Evolutionary conservation across 2,329 filamentous ascomycete species (phyloP).

Genomic region (Talaromyces albobiverticillius): DNA sequence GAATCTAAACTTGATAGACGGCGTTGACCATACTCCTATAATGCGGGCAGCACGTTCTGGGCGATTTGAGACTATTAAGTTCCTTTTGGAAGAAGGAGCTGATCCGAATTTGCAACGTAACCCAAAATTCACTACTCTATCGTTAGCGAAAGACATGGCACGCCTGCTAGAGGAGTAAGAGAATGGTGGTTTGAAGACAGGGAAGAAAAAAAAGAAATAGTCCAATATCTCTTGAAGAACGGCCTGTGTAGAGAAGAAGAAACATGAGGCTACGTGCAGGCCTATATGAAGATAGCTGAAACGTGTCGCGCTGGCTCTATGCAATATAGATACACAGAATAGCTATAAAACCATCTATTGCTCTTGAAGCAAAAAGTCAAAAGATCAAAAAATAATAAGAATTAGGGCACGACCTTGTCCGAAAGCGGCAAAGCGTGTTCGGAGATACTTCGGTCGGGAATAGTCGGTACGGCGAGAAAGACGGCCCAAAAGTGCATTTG

Average conservation of each 20-base stretch:
- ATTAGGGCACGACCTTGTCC: too few relatives aligned
- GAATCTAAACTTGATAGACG: background rate
- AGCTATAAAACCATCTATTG: too few relatives aligned
- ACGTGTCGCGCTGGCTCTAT: too few relatives aligned
- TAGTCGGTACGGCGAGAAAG: constrained; percentile 22
- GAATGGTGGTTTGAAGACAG: background rate
- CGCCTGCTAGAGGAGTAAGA: too few relatives aligned
- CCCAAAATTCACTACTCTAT: background rate
- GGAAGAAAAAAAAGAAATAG: background rate
- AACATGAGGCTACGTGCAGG: too few relatives aligned
- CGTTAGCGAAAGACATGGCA: background rate
- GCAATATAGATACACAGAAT: too few relatives aligned
- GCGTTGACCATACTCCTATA: background rate
- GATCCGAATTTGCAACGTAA: background rate
- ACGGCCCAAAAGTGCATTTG: constrained; percentile 24
- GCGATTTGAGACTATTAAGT: background rate
- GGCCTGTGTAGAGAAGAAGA: too few relatives aligned
- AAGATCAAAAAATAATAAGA: too few relatives aligned
- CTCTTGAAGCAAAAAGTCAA: too few relatives aligned
- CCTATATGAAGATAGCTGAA: too few relatives aligned
- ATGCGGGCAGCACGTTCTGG: background rate
- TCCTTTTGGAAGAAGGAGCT: background rate
- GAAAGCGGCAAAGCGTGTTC: too few relatives aligned
- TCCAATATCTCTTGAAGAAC: background rate
- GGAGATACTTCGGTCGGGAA: too few relatives aligned